Conservation (phyloP, 768 basidiomycete species). For the Peribolospora kevripleyi region DNA sequence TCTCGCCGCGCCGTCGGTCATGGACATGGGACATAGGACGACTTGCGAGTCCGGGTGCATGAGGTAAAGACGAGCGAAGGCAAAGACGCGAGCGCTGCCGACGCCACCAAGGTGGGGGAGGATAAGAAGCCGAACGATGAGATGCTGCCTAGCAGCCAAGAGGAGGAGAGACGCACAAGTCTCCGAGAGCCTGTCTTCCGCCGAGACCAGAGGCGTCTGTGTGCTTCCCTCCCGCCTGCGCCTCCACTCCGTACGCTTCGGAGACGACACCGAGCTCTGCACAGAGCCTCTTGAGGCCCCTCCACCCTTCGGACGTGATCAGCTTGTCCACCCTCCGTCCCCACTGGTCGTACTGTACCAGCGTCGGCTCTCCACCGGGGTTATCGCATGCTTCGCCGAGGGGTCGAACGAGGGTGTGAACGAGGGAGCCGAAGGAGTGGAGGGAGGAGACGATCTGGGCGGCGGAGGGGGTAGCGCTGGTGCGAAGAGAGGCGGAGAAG, state of each 20-base stretch:
- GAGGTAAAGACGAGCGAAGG: not conserved
- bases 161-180: not conserved
- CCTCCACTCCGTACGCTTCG: not conserved
- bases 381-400: not conserved
- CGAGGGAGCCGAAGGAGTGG: not conserved
- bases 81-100: not conserved
- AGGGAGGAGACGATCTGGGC: not conserved
- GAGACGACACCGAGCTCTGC: conserved; percentile 31
- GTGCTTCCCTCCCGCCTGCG: conserved; percentile 11
- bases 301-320: conserved; percentile 49
- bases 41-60: conserved; percentile 12
- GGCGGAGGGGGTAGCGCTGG: not conserved
- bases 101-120: not conserved
- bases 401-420: not conserved
- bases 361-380: conserved; percentile 19
- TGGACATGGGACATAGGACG: conserved; percentile 48
- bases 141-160: conserved; percentile 35
- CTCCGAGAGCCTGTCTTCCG: conserved; percentile 18
- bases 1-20: conserved; percentile 56
- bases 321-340: conserved; percentile 40
- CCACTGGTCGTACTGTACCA: conserved; percentile 54
- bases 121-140: conserved; percentile 26
- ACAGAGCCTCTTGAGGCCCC: conserved; percentile 35
- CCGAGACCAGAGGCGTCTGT: conserved; percentile 41
- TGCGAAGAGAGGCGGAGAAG: conserved; percentile 20